Conservation (phyloP, 2,329 filamentous ascomycete species). For the Exophiala phaeomuriformis region DNA sequence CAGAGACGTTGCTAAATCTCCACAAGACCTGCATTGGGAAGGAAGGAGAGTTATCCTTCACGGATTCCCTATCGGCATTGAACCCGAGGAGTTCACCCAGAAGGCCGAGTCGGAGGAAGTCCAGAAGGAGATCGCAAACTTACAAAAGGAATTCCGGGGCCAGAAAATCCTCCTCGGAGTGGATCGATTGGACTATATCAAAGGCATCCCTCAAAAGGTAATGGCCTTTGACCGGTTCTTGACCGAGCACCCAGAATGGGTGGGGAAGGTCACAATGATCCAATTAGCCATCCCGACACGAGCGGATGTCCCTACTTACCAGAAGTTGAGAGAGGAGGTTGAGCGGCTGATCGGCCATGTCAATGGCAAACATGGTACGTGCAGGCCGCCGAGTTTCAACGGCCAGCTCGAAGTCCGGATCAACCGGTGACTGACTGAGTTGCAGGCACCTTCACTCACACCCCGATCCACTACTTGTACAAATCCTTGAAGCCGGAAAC, state of each 20-base stretch:
- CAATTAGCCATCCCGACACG: conserved; percentile 83
- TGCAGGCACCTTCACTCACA: conserved; percentile 70
- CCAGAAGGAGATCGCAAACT: conserved; percentile 67
- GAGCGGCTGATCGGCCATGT: conserved; percentile 90
- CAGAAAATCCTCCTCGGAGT: conserved; percentile 90
- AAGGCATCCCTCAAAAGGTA: conserved; percentile 89
- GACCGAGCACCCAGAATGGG: conserved; percentile 86
- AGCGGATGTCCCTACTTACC: conserved; percentile 88
- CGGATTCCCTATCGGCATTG: conserved; percentile 90
- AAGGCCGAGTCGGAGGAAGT: conserved; percentile 70
- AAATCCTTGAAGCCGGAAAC: conserved; percentile 90
- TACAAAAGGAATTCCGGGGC: conserved; percentile 77
- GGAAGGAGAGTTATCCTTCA: conserved; percentile 76
- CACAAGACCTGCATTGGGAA: conserved; percentile 78
- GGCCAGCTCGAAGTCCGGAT: neutral
- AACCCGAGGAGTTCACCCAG: conserved; percentile 86
- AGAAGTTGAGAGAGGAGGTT: conserved; percentile 81
- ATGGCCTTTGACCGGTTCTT: conserved; percentile 89
- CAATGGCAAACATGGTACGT: conserved; percentile 73
- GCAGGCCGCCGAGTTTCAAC: neutral
- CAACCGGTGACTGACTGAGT: neutral
- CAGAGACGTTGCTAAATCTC: conserved; percentile 31
- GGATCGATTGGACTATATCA: conserved; percentile 92
- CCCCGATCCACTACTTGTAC: conserved; percentile 93
- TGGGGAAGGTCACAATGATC: conserved; percentile 84